Base-by-base conservation (phyloP, 352 stramenopile species). In the Phytophthora boehmeriae region DNA sequence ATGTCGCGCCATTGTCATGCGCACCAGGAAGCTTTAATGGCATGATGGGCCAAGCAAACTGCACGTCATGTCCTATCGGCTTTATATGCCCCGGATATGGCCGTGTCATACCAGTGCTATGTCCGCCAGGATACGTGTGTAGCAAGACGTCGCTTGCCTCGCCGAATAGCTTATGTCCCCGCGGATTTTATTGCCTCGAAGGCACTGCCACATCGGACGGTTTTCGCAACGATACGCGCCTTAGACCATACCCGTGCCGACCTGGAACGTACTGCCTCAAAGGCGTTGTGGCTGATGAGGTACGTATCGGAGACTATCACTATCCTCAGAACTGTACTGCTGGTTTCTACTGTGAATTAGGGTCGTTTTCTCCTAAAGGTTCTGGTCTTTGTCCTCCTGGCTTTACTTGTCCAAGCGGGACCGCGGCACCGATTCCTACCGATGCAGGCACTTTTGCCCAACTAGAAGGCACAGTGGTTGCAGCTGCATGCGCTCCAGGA, bases 331-430 rank as follows among this genome's bases (percentile, higher is more conserved):
- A 93, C 53, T 98, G 95, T 69, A 89, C 89, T 0, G 81, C 86
- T 9, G 97, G 96, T 5, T 99, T 99, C 63, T 99, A 97, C 71
- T 99, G 96, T 53, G 93, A 98, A 65, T 66, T 97, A 8, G 96
- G 80, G 0, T 98, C 90, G n/a, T 88, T 76, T 16, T 97, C 87
- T 1, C 85, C 96, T 0, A 98, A 96, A 43, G 97, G 96, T 1
- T 97, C 78, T 17, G 97, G 97, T 2, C 68, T 98, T 10, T 99
- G 97, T 75, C 96, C 96, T 2, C 85, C 77, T 30, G 93, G 92
- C 5, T 99, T 99, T 55, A 93, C 89, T 36, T 99, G 97, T 75
- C 95, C 95, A 9, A 86, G 83, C 20, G 95, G 96, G 5, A 98
- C 97, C 9, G 90, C 93, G 17, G 87, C 87, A 10, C 96, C 97